Evolutionary conservation across 345 rosid genomes (phyloP), one percentile per base, ranked within the genome.

Genomic region (Gossypium stocksii): DNA sequence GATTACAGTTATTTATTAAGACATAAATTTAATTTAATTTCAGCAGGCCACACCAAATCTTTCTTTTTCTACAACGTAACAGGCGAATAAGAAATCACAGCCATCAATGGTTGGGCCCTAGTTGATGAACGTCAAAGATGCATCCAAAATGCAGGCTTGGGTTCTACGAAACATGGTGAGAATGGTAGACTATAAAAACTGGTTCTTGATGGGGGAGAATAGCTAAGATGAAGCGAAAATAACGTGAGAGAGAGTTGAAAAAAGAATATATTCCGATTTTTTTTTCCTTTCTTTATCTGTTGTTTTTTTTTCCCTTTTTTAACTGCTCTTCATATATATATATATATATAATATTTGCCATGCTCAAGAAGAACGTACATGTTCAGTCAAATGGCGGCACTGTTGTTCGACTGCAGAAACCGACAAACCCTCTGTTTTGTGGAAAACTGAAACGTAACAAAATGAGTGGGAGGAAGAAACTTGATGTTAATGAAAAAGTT

Each of bases 401-500:
- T 3, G 17, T 12, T 44, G 59, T 46, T 46, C 41, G 41, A 34
- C 43, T 62, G 7, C 76, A 79, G 43, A 34, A 34, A 34, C 41
- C 41, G 77, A 79, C 69, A 68, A 75, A 59, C 74, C 23, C 46
- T 62, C 72, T 41, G 72, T 29, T 51, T 29, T 49, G 75, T 75
- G 22, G 78, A 71, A 77, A 77, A 45, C 68, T 54, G 23, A 75
- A 44, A 71, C 73, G 62, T 7, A 56, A 43, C 41, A 72, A n/a
- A 43, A 54, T 22, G 9, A 56, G 14, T 73, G 58, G 63, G 66
- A 73, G 58, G 52, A 70, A 53, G 75, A 83, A 80, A 67, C 74
- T 80, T 59, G 74, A 72, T 74, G 74, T 57, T 60, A 70, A 76
- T 19, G 84, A 80, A 14, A 64, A 71, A 69, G 45, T 78, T 8